Percentiles rank a stretch among this genome's conserved stretches.
These are phyloP conservation scores for Chiua virens DNA, from an alignment of 768 basidiomycete genomes.

Conservation along the genomic window DNA sequence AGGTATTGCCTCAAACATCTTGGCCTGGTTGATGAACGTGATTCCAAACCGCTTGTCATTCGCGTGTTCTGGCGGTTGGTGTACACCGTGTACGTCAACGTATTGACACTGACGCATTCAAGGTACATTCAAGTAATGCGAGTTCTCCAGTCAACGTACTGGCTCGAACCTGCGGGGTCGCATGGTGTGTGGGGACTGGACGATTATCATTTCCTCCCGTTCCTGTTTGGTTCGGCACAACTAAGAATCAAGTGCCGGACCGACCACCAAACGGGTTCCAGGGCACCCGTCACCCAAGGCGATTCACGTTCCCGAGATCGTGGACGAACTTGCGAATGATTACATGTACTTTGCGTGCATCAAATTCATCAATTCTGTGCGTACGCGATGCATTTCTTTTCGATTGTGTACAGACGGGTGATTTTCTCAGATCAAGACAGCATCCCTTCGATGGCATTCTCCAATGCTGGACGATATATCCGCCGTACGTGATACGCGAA, in stretches of 20 bases:
- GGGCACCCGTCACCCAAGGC: conserved; percentile 89
- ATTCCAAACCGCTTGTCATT: conserved; percentile 75
- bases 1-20: conserved; percentile 83
- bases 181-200: conserved; percentile 98
- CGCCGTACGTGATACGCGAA: conserved; percentile 50
- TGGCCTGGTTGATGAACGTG: conserved; percentile 58
- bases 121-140: conserved; percentile 83
- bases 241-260: conserved; percentile 33
- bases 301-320: conserved; percentile 87
- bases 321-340: conserved; percentile 87
- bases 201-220: conserved; percentile 95
- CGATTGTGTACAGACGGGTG: background rate
- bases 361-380: conserved; percentile 89
- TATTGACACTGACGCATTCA: background rate
- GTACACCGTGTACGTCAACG: background rate
- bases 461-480: conserved; percentile 99
- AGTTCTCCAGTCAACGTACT: conserved; percentile 86
- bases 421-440: conserved; percentile 78
- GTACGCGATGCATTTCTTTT: conserved; percentile 20
- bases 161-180: conserved; percentile 98
- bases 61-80: conserved; percentile 85
- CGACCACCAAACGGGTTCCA: conserved; percentile 15
- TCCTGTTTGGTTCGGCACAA: conserved; percentile 84
- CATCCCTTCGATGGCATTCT: conserved; percentile 95
- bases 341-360: conserved; percentile 99